Base-by-base conservation (phyloP, 352 stramenopile genomes). In the Peronospora belbahrii region DNA sequence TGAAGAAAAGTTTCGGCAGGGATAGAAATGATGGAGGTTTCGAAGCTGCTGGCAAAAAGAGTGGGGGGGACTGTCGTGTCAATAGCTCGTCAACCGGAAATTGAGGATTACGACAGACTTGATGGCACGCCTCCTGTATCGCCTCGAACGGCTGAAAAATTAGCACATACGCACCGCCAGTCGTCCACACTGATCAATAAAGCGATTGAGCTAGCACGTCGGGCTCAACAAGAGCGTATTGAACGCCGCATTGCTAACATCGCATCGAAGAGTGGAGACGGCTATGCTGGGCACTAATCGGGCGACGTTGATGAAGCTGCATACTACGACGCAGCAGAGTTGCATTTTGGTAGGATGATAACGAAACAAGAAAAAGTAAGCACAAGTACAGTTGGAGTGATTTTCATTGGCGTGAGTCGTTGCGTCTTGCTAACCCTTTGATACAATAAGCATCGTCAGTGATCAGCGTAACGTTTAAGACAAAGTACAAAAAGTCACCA, bases 221-320 rank as follows among this genome's bases (percentile, higher is more conserved):
- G 53, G 31, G 59, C 56, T 5, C 75, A 88, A 52, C 53, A 82
- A 23, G 57, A 72, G 20, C 75, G 75, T 15, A 66, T 86, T 13
- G 50, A 83, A 40, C 55, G 64, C 30, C 78, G 78, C 15, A 83
- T 90, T 53, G 65, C 74, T 1, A 71, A 82, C 37, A 70, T 90
- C 8, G 35, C 55, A 19, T 64, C 65, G 42, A 66, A 49, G 31
- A 53, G 47, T 30, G 50, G 60, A 48, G 59, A 68, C 36, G 59
- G 59, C 23, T 68, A 65, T 17, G 59, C 59, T 3, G 59, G 59
- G 1, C 59, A 68, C 28, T 68, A 65, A 54, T 15, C 35, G 25
- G 32, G 20, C 11, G 22, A 46, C n/a, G 20, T n/a, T 20, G 5
- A 13, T 30, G 37, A 43, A 31, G 7, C 19, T 4, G n/a, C 20